Percentiles rank a stretch among this genome's conserved stretches.
phyloP scores from a whole-genome alignment of 2,329 filamentous ascomycete species.

The Hymenoscyphus linearis region DNA sequence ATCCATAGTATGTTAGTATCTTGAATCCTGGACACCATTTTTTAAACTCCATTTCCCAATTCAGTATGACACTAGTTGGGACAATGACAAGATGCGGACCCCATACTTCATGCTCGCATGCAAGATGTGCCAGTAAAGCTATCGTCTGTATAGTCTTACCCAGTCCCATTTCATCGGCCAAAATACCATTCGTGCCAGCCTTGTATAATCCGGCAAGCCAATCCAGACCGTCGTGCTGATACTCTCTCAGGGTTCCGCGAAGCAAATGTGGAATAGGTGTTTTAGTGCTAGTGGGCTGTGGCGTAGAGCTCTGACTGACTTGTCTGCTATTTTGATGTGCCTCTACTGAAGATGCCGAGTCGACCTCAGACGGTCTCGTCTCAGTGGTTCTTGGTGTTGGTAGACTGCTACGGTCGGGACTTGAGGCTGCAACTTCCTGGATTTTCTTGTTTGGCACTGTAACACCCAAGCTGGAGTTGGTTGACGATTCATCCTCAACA shows the following conservation, averaged over 20 bases:
- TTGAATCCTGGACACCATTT: conserved; percentile 99
- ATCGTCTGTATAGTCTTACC: conserved; percentile 99
- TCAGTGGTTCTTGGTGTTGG: conserved; percentile 34
- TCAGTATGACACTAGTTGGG: conserved; percentile 96
- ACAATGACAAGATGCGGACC: conserved; percentile 94
- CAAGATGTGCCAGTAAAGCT: conserved; percentile 84
- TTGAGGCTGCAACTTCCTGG: conserved; percentile 21
- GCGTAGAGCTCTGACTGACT: conserved; percentile 35
- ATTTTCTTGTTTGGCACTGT: conserved; percentile 8
- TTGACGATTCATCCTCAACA: conserved; percentile 4
- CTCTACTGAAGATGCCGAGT: conserved; percentile 34
- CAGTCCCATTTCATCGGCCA: conserved; percentile 97
- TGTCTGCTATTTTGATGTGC: conserved; percentile 27
- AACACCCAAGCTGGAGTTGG: background rate
- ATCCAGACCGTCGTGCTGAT: conserved; percentile 94
- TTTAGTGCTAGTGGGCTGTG: conserved; percentile 41
- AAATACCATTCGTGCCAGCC: conserved; percentile 89
- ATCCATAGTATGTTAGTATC: conserved; percentile 94
- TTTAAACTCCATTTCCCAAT: conserved; percentile 99
- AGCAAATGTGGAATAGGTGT: conserved; percentile 77
- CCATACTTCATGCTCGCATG: conserved; percentile 87
- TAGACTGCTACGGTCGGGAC: conserved; percentile 33
- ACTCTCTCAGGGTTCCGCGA: conserved; percentile 85
- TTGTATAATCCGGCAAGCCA: conserved; percentile 93
- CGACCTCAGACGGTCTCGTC: conserved; percentile 30